phyloP scores from a whole-genome alignment of 2,329 filamentous ascomycete genomes.

The Fusarium miscanthi region DNA sequence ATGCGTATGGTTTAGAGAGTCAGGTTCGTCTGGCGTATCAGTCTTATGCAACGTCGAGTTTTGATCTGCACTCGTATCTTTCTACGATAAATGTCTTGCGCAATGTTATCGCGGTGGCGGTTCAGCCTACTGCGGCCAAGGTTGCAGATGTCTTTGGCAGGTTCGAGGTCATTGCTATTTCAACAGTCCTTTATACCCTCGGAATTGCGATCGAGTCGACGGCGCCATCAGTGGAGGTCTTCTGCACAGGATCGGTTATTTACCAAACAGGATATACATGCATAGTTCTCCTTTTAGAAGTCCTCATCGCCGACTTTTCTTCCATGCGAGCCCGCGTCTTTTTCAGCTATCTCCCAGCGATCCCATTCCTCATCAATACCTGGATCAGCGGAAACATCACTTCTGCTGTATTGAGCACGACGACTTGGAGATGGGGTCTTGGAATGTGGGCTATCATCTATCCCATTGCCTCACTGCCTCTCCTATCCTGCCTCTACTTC shows the following conservation, averaged over 20 bases:
- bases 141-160: conserved; percentile 73
- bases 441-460: conserved; percentile 74
- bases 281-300: conserved; percentile 68
- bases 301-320: conserved; percentile 70
- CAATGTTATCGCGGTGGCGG: conserved; percentile 68
- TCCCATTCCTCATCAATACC: conserved; percentile 70
- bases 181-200: conserved; percentile 65
- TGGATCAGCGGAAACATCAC: conserved; percentile 72
- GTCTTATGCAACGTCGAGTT: conserved; percentile 65
- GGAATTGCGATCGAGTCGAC: conserved; percentile 66
- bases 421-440: conserved; percentile 71
- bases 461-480: conserved; percentile 64
- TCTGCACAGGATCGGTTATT: conserved; percentile 64
- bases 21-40: conserved; percentile 64
- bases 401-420: conserved; percentile 58
- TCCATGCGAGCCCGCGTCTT: conserved; percentile 69
- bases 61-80: conserved; percentile 64
- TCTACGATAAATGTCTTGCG: conserved; percentile 69
- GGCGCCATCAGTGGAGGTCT: conserved; percentile 59
- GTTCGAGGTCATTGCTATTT: conserved; percentile 66
- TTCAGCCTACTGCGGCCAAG: conserved; percentile 68
- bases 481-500: conserved; percentile 57
- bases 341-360: conserved; percentile 70
- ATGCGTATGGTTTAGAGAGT: conserved; percentile 68
- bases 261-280: conserved; percentile 70